These are phyloP conservation scores for Begonia loranthoides DNA, from an alignment of 306 rosid genomes.

Conservation along the genomic window DNA sequence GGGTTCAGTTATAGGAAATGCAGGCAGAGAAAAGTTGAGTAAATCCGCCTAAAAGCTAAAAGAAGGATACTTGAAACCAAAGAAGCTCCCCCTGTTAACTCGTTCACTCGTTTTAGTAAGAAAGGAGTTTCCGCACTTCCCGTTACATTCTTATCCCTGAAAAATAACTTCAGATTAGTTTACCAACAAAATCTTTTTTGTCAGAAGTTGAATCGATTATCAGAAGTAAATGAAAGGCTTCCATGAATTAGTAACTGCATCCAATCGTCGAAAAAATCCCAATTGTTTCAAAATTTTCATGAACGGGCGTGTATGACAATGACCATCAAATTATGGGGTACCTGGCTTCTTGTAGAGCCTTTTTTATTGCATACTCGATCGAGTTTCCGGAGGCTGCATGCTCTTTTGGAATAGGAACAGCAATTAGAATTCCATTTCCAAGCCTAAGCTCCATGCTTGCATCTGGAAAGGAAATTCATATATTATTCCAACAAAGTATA, in stretches of 20 bases:
- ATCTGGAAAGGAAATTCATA: constrained; percentile 26
- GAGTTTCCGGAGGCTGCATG: constrained; percentile 60
- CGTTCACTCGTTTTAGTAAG: constrained; percentile 66
- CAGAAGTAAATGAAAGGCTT: too few species aligned
- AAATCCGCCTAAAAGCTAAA: background rate
- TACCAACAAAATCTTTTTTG: too few species aligned
- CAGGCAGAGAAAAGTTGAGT: background rate
- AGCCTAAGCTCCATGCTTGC: constrained; percentile 55
- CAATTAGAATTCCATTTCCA: constrained; percentile 65
- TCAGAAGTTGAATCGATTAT: too few species aligned
- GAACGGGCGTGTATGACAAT: too few species aligned
- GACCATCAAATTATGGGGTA: constrained; percentile 1
- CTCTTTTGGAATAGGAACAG: constrained; percentile 81
- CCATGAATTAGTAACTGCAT: too few species aligned
- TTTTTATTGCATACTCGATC: constrained; percentile 68
- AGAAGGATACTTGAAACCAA: constrained; percentile 77
- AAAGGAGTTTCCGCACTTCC: constrained; percentile 87
- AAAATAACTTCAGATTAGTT: constrained; percentile 1
- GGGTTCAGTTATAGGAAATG: background rate
- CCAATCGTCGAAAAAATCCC: too few species aligned
- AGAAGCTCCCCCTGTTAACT: constrained; percentile 78
- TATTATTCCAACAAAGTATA: background rate
- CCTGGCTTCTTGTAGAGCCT: constrained; percentile 72
- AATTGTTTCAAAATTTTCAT: too few species aligned
- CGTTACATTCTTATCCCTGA: constrained; percentile 54